Base-by-base conservation (phyloP, 768 basidiomycete species). In the Suillus weaverae region DNA sequence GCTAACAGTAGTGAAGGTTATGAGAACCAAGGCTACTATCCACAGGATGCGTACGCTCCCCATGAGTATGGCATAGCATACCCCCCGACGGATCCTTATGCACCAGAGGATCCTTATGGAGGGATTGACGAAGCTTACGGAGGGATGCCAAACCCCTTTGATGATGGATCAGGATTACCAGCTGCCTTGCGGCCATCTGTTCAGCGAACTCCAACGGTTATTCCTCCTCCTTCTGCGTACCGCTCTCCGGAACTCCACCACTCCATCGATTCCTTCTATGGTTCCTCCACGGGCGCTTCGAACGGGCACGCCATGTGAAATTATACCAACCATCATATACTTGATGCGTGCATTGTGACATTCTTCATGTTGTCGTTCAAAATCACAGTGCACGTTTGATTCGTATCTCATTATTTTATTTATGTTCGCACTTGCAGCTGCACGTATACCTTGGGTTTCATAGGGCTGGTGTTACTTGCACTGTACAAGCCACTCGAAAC, bases 251-350 rank as follows among this genome's bases (percentile, higher is more conserved):
- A 62, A 36, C 43, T 62, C 35, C 76, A 68, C 51, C 67, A 60
- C 11, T 77, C 75, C 11, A 38, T 70, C 32, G 76, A 76, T 63
- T 77, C 75, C 11, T 76, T 76, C 39, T 76, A 76, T 14, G 57
- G 57, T 30, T 59, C 57, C 30, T 41, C 57, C 10, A 20, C 38
- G 3, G 57, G 26, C 9, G 39, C 38, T 32, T 59, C 57, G 18
- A 39, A 41, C 30, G 57, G 57, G 7, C 57, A 59, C 26, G 39
- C 2, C 39, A 32, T 59, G 26, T 59, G 57, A 59, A 32, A 18
- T 30, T 20, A 41, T 59, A 11, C 11, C 57, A 30, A 41, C 41
- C 57, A 18, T 41, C 26, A 18, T 36, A 57, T 26, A 30, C 36
- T 26, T 26, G 36, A 41, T 41, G 6, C 30, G 39, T 59, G 57